Percentiles rank a stretch among this genome's conserved stretches.
Evolutionary conservation across 2,329 filamentous ascomycete genomes (phyloP).

Genomic region (Claviceps citrina): DNA sequence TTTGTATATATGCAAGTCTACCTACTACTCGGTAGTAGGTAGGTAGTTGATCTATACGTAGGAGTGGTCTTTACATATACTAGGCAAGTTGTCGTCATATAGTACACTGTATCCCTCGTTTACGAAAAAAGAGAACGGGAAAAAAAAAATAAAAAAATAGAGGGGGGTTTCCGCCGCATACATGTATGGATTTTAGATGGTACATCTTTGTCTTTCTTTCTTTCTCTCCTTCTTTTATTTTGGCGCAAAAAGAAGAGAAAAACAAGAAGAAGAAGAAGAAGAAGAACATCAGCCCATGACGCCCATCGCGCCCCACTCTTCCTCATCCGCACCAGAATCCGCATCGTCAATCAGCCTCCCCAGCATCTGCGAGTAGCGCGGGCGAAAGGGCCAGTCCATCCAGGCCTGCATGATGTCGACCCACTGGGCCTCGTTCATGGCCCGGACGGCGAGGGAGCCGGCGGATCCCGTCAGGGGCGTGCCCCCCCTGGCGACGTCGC

Average conservation of each 20-base stretch:
- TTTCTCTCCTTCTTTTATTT: no score
- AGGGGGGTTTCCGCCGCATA: no score
- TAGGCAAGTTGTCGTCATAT: no score
- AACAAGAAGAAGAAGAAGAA: background rate
- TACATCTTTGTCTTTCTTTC: no score
- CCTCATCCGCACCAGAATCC: slow-evolving; percentile 11
- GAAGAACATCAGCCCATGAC: background rate
- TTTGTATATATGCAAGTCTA: no score
- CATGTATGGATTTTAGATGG: no score
- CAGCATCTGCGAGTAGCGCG: slow-evolving; percentile 33
- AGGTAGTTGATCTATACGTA: no score
- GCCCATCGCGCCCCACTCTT: slow-evolving; percentile 12
- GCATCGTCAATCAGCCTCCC: slow-evolving; percentile 22
- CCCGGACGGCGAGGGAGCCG: slow-evolving; percentile 29
- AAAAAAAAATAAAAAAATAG: no score
- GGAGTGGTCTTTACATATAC: no score
- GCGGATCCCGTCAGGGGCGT: slow-evolving; percentile 22
- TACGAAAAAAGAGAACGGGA: no score
- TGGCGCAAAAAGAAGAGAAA: background rate
- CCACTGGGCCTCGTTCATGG: slow-evolving; percentile 39
- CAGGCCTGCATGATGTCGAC: slow-evolving; percentile 43
- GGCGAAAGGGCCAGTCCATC: slow-evolving; percentile 50
- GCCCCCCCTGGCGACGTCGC: slow-evolving; percentile 33
- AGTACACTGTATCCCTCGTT: no score
- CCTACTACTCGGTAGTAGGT: no score